Base-by-base conservation (phyloP, 2,329 filamentous ascomycete species). In the Fusarium sp. region DNA sequence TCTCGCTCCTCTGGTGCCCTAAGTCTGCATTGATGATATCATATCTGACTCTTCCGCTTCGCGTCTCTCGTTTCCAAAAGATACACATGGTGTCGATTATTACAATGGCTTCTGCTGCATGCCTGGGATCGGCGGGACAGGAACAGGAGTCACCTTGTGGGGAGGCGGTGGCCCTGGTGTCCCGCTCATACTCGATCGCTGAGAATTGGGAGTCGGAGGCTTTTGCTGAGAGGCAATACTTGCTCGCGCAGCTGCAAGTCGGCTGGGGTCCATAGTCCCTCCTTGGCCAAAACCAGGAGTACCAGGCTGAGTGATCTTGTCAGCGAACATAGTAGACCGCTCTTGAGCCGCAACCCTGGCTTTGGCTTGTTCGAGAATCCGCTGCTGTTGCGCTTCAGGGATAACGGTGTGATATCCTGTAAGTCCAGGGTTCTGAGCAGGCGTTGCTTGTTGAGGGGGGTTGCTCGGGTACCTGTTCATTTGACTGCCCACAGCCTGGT, bases 341-440 rank as follows among this genome's bases (percentile, higher is more conserved):
- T 85, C 84, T 57, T 85, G 84, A 1, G 85, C 84, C 22, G 85
- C 84, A 20, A 85, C 83, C 32, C 86, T 80, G 7, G 85, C 86
- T 62, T 86, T 85, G 13, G 87, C 85, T 77, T 88, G 86, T 59
- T 88, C 86, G 77, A 87, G 80, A 52, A 87, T 84, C 61, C 86
- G 84, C 75, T 86, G 84, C 75, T 88, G 86, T 66, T 87, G 85
- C 22, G 83, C 83, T 72, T 87, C 85, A 42, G 84, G 83, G 76
- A 87, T 86, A 52, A 87, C 85, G 10, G 85, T 87, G 52, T 86
- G 84, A 65, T 87, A 87, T 38, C 86, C 86, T 6, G 84, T 83
- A 8, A 84, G 78, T 22, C 83, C 83, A 30, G 82, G 79, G 65
- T 80, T 81, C 71, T 84, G 81, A 62, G 70, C 78, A 36, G 79